Percentiles rank a stretch among this genome's conserved stretches.
Evolutionary conservation across 2,329 filamentous ascomycete genomes (phyloP).

Genomic region (Xylaria sp.): DNA sequence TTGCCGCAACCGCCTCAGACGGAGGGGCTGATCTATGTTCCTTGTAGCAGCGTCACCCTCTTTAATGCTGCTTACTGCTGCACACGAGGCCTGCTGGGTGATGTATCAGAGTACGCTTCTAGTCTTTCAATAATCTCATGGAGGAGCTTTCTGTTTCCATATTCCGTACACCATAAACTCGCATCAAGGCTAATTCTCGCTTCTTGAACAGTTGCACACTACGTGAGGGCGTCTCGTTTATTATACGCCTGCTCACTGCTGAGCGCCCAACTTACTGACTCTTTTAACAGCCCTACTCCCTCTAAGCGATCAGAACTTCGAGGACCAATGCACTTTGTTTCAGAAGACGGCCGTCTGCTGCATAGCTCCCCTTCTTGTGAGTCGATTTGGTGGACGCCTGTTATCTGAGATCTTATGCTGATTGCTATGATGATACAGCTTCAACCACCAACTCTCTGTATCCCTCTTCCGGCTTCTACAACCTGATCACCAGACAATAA

Average conservation of each 20-base stretch:
- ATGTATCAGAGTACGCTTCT: slow-evolving; percentile 18
- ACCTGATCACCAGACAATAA: not conserved
- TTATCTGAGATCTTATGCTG: not conserved
- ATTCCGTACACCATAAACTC: not conserved
- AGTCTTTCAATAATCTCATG: not conserved
- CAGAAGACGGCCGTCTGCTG: slow-evolving; percentile 26
- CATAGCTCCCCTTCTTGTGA: slow-evolving; percentile 16
- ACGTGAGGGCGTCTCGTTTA: slow-evolving; percentile 12
- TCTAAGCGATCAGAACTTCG: slow-evolving; percentile 21
- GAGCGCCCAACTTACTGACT: slow-evolving; percentile 1
- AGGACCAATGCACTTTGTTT: slow-evolving; percentile 19
- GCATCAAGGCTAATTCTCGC: slow-evolving; percentile 8
- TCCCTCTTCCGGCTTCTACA: slow-evolving; percentile 2
- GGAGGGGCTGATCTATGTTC: slow-evolving; percentile 9
- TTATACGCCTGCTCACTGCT: not conserved
- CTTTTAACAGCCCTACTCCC: slow-evolving; percentile 13
- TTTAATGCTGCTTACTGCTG: slow-evolving; percentile 21
- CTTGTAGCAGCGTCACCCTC: slow-evolving; percentile 12
- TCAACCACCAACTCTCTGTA: slow-evolving; percentile 16
- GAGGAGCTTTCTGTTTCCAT: not conserved
- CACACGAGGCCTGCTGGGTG: not conserved
- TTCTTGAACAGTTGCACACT: slow-evolving; percentile 10
- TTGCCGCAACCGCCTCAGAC: slow-evolving; percentile 6
- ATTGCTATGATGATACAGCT: slow-evolving; percentile 9
- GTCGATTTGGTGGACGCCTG: not conserved